These are phyloP conservation scores for Arthrobotrys sinensis DNA, from an alignment of 2,329 filamentous ascomycete species.

Conservation along the genomic window DNA sequence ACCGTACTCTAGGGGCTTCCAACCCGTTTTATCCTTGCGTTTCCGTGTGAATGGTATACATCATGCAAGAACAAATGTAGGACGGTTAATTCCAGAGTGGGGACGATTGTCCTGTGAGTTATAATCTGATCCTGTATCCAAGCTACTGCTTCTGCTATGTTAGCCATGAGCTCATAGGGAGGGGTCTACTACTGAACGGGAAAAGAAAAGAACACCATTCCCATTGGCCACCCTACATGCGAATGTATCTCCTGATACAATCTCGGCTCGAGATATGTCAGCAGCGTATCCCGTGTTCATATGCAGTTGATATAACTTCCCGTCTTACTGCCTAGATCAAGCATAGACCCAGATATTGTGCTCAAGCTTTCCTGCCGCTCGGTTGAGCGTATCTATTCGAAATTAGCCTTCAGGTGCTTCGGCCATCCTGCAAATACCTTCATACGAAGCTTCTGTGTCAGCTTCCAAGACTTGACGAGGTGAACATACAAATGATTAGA, in stretches of 20 bases:
- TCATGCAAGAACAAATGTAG: background rate
- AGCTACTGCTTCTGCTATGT: too few species aligned
- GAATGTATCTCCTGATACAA: conserved; percentile 40
- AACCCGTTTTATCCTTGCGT: background rate
- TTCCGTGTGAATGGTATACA: background rate
- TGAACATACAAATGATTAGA: background rate
- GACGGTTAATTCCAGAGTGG: conserved; percentile 18
- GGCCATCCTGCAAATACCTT: background rate
- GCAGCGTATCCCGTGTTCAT: background rate
- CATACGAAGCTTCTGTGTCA: conserved; percentile 2
- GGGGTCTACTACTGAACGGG: background rate
- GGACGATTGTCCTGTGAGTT: background rate
- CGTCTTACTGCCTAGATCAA: conserved; percentile 3
- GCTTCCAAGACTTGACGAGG: background rate
- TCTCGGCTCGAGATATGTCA: conserved; percentile 27
- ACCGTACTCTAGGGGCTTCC: background rate
- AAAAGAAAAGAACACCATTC: background rate
- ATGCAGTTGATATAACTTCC: background rate
- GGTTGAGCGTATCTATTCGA: background rate
- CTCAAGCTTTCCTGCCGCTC: background rate
- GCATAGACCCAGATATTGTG: background rate
- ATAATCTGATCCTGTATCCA: background rate
- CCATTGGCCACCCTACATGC: conserved; percentile 12
- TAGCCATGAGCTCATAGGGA: background rate
- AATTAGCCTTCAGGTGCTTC: background rate